phyloP scores from a whole-genome alignment of 73 alveolate species.

The Paramecium biaurelia region DNA sequence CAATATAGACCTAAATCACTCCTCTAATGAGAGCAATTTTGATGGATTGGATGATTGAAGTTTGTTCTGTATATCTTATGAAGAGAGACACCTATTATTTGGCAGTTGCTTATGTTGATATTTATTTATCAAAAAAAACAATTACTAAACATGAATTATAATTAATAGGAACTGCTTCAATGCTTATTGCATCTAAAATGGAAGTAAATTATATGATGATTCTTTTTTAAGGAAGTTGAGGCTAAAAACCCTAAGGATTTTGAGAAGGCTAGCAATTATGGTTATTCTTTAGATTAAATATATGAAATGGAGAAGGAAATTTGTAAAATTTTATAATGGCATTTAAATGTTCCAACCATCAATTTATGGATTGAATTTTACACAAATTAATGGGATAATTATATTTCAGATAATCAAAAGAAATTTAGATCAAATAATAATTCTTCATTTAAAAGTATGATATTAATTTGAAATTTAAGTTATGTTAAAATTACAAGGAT shows the following conservation, averaged over 20 bases:
- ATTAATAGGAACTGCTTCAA: constrained; percentile 87
- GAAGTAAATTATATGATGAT: constrained; percentile 62
- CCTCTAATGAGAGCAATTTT: constrained; percentile 87
- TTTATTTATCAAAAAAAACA: constrained; percentile 68
- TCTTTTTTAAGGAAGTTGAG: constrained; percentile 65
- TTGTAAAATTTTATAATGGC: constrained; percentile 1
- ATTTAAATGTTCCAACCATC: constrained; percentile 45
- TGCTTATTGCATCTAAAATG: constrained; percentile 88
- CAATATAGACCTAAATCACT: constrained; percentile 64
- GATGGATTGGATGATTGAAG: constrained; percentile 98
- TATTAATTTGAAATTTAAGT: background rate
- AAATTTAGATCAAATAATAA: background rate
- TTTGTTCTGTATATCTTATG: constrained; percentile 84
- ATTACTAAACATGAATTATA: constrained; percentile 75
- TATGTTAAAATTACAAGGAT: constrained; percentile 9
- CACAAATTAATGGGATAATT: constrained; percentile 57
- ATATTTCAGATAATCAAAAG: background rate
- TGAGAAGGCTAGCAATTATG: constrained; percentile 75
- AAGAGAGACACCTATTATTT: constrained; percentile 88
- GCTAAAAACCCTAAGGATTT: constrained; percentile 74
- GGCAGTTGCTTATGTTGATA: constrained; percentile 81
- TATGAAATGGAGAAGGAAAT: constrained; percentile 55
- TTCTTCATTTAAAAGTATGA: background rate
- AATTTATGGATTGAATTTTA: constrained; percentile 46
- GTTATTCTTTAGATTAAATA: constrained; percentile 64